phyloP scores from a whole-genome alignment of 1,284 basidiomycete species.

The Cryptococcus sp. region DNA sequence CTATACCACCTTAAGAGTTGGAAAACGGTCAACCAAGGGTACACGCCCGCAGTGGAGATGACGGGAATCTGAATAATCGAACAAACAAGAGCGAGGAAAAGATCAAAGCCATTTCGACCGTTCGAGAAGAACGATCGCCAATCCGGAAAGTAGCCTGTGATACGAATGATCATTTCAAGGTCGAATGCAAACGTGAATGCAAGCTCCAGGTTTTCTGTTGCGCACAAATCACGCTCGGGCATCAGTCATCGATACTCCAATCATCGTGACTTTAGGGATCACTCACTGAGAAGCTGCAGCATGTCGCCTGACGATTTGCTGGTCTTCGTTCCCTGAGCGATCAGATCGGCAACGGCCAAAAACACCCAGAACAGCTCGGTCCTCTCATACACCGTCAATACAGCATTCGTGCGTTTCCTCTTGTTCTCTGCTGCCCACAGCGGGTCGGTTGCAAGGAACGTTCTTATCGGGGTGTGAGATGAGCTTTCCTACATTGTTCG shows the following conservation, averaged over 20 bases:
- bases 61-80: constrained; percentile 83
- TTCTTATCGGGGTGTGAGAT: background rate
- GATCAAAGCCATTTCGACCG: constrained; percentile 75
- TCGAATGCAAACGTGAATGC: constrained; percentile 83
- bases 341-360: constrained; percentile 67
- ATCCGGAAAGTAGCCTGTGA: constrained; percentile 72
- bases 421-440: constrained; percentile 40
- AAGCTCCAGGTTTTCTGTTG: constrained; percentile 68
- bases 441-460: constrained; percentile 27
- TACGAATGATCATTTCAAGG: constrained; percentile 78
- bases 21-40: constrained; percentile 90
- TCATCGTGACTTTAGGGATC: too few species aligned
- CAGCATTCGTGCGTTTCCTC: constrained; percentile 24
- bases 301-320: constrained; percentile 60
- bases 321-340: constrained; percentile 74
- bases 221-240: too few species aligned
- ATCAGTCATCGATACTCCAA: too few species aligned
- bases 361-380: constrained; percentile 72
- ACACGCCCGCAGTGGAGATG: constrained; percentile 66
- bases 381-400: constrained; percentile 41
- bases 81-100: constrained; percentile 75
- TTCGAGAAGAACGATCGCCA: constrained; percentile 74
- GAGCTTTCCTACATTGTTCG: background rate
- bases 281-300: constrained; percentile 53
- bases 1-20: constrained; percentile 89